Evolutionary conservation across 805 yeast species (phyloP).

Genomic region (Torulaspora quercuum): DNA sequence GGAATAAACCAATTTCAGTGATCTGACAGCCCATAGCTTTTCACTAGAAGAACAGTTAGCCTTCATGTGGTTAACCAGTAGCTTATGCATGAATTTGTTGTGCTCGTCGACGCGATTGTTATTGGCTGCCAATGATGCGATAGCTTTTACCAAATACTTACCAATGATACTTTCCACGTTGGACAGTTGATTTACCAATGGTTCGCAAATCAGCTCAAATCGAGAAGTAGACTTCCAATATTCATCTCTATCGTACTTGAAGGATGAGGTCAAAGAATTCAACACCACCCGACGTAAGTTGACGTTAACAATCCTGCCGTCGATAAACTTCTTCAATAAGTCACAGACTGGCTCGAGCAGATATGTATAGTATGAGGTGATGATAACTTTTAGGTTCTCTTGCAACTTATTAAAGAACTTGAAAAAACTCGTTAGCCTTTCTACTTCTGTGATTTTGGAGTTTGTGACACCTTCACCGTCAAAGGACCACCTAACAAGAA

Average conservation of each 20-base stretch:
- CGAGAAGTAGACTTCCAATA: conserved; percentile 90
- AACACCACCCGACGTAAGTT: conserved; percentile 70
- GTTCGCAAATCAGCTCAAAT: conserved; percentile 64
- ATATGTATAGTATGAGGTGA: conserved; percentile 85
- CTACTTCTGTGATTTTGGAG: conserved; percentile 44
- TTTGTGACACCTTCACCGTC: conserved; percentile 68
- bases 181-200: conserved; percentile 62
- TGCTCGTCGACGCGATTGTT: conserved; percentile 68
- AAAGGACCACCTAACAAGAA: conserved; percentile 86
- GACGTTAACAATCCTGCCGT: conserved; percentile 43
- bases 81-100: conserved; percentile 68
- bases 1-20: conserved; percentile 77
- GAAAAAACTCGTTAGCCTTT: conserved; percentile 71
- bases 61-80: conserved; percentile 64
- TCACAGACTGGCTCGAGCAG: conserved; percentile 67
- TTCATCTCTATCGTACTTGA: conserved; percentile 87
- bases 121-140: conserved; percentile 68
- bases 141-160: conserved; percentile 72
- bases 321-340: conserved; percentile 50
- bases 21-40: conserved; percentile 75
- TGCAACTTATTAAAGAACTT: conserved; percentile 82
- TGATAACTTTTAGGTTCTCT: conserved; percentile 77
- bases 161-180: conserved; percentile 73
- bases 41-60: conserved; percentile 53
- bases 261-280: conserved; percentile 71